phyloP scores from a whole-genome alignment of 2,329 filamentous ascomycete genomes.

The Bipolaris sorokiniana region DNA sequence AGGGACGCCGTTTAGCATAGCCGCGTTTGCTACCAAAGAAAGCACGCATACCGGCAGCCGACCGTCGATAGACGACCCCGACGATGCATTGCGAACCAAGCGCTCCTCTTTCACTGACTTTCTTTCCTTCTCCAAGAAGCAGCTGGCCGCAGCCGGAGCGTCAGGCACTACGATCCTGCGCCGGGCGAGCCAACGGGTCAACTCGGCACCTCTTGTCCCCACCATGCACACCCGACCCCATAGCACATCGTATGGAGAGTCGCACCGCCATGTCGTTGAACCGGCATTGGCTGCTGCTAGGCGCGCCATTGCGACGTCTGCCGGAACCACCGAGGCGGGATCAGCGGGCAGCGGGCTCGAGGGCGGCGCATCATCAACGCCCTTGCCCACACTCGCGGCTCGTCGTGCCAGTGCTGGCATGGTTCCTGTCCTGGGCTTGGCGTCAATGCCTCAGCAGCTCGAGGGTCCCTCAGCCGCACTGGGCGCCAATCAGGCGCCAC shows the following conservation, averaged over 20 bases:
- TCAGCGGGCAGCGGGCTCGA: slow-evolving; percentile 18
- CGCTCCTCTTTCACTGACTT: slow-evolving; percentile 58
- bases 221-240: slow-evolving; percentile 50
- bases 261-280: slow-evolving; percentile 48
- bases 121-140: slow-evolving; percentile 50
- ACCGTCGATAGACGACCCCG: slow-evolving; percentile 26
- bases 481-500: slow-evolving; percentile 43
- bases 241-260: slow-evolving; percentile 45
- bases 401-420: slow-evolving; percentile 23
- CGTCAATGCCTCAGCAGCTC: slow-evolving; percentile 43
- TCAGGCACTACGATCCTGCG: slow-evolving; percentile 37
- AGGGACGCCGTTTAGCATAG: slow-evolving; percentile 46
- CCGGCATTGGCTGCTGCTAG: slow-evolving; percentile 30
- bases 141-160: slow-evolving; percentile 34
- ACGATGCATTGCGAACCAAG: slow-evolving; percentile 44
- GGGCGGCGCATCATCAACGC: slow-evolving; percentile 28
- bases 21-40: slow-evolving; percentile 37
- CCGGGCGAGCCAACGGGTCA: slow-evolving; percentile 40
- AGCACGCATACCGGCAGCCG: slow-evolving; percentile 19
- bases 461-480: slow-evolving; percentile 37
- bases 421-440: slow-evolving; percentile 32
- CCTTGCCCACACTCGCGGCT: slow-evolving; percentile 31
- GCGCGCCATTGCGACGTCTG: slow-evolving; percentile 40
- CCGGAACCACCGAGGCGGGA: slow-evolving; percentile 24
- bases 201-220: slow-evolving; percentile 42